Evolutionary conservation across 306 rosid species (phyloP).

Genomic region (Echinosophora koreensis): DNA sequence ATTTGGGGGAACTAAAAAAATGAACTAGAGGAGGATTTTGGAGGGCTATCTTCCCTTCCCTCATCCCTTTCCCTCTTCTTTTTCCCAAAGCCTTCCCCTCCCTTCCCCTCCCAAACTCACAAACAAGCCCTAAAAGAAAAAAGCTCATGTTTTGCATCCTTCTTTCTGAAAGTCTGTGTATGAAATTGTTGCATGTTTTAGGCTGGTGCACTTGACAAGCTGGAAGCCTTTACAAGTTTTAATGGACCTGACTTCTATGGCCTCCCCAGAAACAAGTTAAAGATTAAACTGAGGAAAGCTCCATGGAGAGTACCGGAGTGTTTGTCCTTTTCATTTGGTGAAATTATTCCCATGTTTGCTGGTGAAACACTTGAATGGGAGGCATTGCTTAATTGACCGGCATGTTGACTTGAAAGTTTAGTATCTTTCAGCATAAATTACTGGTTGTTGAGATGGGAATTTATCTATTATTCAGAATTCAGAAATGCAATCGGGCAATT

Average conservation of each 20-base stretch:
- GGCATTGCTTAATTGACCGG: slow-evolving; percentile 53
- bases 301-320: slow-evolving; percentile 81
- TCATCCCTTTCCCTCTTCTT: too few relatives aligned
- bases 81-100: too few relatives aligned
- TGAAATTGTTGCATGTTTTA: slow-evolving; percentile 51
- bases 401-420: neutral
- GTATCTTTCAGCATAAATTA: slow-evolving; percentile 26
- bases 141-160: slow-evolving; percentile 21
- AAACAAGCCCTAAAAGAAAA: too few relatives aligned
- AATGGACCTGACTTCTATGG: slow-evolving; percentile 99
- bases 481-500: slow-evolving; percentile 11
- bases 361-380: slow-evolving; percentile 88
- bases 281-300: slow-evolving; percentile 69
- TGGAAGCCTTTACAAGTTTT: slow-evolving; percentile 94
- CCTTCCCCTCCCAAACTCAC: too few relatives aligned
- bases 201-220: slow-evolving; percentile 89
- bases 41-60: too few relatives aligned
- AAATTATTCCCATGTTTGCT: slow-evolving; percentile 85
- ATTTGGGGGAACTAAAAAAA: too few relatives aligned
- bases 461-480: neutral
- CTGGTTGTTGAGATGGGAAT: slow-evolving; percentile 16
- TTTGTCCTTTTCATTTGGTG: slow-evolving; percentile 75
- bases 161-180: neutral
- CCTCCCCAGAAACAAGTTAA: slow-evolving; percentile 78
- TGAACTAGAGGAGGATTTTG: too few relatives aligned